Evolutionary conservation across 805 yeast genomes (phyloP), one percentile per base, ranked within the genome.

Genomic region (Starmerella geochares): DNA sequence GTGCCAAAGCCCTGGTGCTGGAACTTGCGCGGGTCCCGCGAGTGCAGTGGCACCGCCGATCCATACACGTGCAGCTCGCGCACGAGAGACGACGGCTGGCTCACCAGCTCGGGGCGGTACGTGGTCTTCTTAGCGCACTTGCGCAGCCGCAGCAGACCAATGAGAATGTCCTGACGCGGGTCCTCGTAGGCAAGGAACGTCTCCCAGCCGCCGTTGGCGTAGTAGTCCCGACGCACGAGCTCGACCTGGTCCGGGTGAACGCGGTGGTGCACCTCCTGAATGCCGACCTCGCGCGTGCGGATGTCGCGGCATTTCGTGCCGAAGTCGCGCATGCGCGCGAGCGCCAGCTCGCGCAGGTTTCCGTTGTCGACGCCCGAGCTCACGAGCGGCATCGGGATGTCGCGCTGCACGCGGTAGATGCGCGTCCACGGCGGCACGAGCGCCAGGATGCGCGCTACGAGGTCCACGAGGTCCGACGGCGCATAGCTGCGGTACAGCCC

Each of bases 1-100:
- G 98, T 90, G 55, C 98, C 98, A 65, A 90, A 92, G 19, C 98
- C 98, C 72, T 92, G 98, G 71, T 92, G 98, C 70, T 92, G 98
- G 72, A 92, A 92, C 67, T 92, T 92, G 62, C 95, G 77, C 41
- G 98, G 98, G 67, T 92, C 98, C 58, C 97, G 76, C 3, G 94
- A 83, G 65, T 92, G 98, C 51, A 92, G 69, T 3, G 98, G 97
- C 19, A 92, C 98, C 17, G 88, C 98, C 3, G 95, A 84, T 13
- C 98, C 98, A 62, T 92, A 92, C 27, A 92, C 98, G 61, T 92
- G 98, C 57, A 92, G 72, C 66, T 92, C 98, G 67, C 98, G 78
- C n/a, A 92, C 96, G 48, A 92, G 79, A 2, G 96, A 86, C 0
- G 96, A 85, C 53, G 80, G 90, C 67, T 87, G 94, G 9, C 71